These are phyloP conservation scores for Bipolaris bicolor DNA, from an alignment of 2,329 filamentous ascomycete species.

Conservation along the genomic window DNA sequence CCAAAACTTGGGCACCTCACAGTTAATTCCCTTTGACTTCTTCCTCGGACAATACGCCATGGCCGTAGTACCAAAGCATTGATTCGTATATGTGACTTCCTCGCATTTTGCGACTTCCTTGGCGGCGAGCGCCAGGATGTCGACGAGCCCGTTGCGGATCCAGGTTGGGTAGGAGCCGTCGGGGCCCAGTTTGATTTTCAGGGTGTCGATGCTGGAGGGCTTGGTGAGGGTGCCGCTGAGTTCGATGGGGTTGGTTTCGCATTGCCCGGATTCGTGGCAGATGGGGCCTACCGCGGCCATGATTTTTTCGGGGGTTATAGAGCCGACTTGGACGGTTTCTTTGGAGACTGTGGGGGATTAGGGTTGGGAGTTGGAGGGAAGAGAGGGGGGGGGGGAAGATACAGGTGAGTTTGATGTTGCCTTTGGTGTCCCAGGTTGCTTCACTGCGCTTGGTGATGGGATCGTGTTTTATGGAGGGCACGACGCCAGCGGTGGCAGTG, in stretches of 20 bases:
- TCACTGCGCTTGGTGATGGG: slow-evolving; percentile 12
- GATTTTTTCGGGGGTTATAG: slow-evolving; percentile 19
- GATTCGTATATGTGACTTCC: slow-evolving; percentile 4
- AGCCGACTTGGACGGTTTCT: slow-evolving; percentile 32
- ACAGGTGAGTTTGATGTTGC: slow-evolving; percentile 22
- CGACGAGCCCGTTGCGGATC: slow-evolving; percentile 24
- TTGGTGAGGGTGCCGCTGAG: slow-evolving; percentile 3
- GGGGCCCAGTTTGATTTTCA: slow-evolving; percentile 20
- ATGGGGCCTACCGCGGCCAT: slow-evolving; percentile 13
- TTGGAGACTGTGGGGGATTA: slow-evolving; percentile 20
- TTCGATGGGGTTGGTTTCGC: slow-evolving; percentile 23
- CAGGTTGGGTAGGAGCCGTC: slow-evolving; percentile 19
- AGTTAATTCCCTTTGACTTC: slow-evolving; percentile 1
- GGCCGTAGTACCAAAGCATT: background rate
- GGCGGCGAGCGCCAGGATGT: slow-evolving; percentile 15
- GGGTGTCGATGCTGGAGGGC: background rate
- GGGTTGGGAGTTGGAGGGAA: background rate
- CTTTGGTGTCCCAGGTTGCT: slow-evolving; percentile 12
- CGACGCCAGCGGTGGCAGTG: slow-evolving; percentile 9
- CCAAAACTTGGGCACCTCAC: slow-evolving; percentile 5
- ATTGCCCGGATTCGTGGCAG: slow-evolving; percentile 24
- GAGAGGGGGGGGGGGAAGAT: background rate
- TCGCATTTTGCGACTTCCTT: slow-evolving; percentile 18
- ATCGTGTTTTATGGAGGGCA: slow-evolving; percentile 9
- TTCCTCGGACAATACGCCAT: slow-evolving; percentile 4